These are phyloP conservation scores for Colletotrichum sp. DNA, from an alignment of 2,329 filamentous ascomycete species.

Conservation along the genomic window DNA sequence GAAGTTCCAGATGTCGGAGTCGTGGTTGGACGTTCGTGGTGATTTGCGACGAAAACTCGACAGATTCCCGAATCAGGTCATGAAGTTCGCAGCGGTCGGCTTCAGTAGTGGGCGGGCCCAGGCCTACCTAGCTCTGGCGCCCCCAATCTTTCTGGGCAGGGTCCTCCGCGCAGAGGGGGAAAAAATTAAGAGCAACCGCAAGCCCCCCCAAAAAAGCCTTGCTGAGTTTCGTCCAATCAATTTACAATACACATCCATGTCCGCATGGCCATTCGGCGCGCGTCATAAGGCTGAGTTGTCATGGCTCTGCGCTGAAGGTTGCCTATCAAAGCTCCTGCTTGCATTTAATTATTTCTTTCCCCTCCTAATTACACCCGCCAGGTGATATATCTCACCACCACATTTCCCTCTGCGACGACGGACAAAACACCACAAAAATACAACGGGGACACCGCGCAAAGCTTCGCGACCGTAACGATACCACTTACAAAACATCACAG, in stretches of 20 bases:
- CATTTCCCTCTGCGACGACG: background rate
- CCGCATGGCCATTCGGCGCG: background rate
- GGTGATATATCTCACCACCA: background rate
- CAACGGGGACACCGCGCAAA: background rate
- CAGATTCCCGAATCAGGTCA: constrained; percentile 13
- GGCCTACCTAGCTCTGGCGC: background rate
- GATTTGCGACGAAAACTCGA: background rate
- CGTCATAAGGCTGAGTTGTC: constrained; percentile 20
- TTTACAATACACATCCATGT: background rate
- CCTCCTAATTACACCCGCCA: background rate
- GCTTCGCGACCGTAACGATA: background rate
- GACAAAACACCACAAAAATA: background rate
- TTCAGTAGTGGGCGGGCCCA: constrained; percentile 4
- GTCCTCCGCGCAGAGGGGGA: background rate
- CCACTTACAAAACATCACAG: background rate
- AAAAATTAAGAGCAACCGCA: background rate
- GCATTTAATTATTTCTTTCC: background rate
- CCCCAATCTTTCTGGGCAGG: background rate
- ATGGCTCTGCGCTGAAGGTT: background rate
- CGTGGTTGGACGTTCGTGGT: background rate
- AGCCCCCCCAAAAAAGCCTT: background rate
- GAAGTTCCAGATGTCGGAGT: background rate
- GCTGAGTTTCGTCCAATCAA: constrained; percentile 5
- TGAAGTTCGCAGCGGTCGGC: background rate
- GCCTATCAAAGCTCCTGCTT: background rate